phyloP scores from a whole-genome alignment of 768 basidiomycete species.

The Phanerochaete sordida region DNA sequence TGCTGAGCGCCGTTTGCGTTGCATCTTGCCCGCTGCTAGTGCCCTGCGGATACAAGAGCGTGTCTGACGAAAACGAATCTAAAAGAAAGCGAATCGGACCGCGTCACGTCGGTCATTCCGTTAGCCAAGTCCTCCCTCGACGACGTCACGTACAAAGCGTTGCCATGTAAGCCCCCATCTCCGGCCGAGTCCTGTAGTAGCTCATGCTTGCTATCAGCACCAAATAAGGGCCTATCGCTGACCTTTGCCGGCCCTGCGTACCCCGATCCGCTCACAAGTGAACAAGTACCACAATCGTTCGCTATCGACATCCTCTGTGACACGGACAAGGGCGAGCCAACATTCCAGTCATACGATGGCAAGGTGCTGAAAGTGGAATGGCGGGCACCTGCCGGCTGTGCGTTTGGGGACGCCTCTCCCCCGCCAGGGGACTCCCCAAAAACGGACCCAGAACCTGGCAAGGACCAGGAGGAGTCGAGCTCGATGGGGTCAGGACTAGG shows the following conservation, averaged over 20 bases:
- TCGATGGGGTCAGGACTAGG: slow-evolving; percentile 71
- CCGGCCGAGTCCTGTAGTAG: slow-evolving; percentile 6
- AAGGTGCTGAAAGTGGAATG: slow-evolving; percentile 56
- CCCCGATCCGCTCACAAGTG: slow-evolving; percentile 43
- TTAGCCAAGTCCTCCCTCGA: slow-evolving; percentile 43
- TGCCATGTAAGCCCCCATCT: slow-evolving; percentile 34
- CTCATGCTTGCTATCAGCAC: slow-evolving; percentile 29
- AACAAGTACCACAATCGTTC: slow-evolving; percentile 52
- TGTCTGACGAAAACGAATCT: slow-evolving; percentile 69
- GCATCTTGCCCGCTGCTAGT: slow-evolving; percentile 38
- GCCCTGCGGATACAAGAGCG: slow-evolving; percentile 61
- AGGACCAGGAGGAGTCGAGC: slow-evolving; percentile 15
- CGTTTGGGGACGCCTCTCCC: slow-evolving; percentile 22
- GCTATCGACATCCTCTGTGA: slow-evolving; percentile 60
- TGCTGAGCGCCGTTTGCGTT: neutral
- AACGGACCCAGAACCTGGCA: slow-evolving; percentile 23
- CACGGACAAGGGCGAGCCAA: slow-evolving; percentile 38
- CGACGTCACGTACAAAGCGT: slow-evolving; percentile 21
- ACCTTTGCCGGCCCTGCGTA: slow-evolving; percentile 59
- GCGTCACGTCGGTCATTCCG: slow-evolving; percentile 75
- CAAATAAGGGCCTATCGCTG: slow-evolving; percentile 52
- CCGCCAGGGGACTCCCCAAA: slow-evolving; percentile 24
- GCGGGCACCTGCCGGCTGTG: slow-evolving; percentile 60
- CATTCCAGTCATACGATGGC: slow-evolving; percentile 59
- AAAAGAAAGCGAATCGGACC: slow-evolving; percentile 51